phyloP scores from a whole-genome alignment of 345 rosid species.

The Lumnitzera littorea region DNA sequence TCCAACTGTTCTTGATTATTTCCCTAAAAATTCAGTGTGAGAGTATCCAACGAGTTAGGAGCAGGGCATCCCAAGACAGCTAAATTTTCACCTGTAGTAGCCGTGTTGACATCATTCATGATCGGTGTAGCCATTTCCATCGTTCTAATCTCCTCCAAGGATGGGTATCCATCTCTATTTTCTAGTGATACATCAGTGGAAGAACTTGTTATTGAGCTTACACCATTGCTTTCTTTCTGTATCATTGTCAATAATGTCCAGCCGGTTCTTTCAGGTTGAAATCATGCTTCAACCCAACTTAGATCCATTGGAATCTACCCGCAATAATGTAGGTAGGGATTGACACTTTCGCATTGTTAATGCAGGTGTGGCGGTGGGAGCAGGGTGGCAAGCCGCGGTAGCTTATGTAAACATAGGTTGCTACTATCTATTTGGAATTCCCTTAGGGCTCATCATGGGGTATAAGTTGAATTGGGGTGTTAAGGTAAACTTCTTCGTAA shows the following conservation, averaged over 20 bases:
- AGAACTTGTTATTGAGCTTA: slow-evolving; percentile 48
- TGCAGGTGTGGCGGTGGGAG: slow-evolving; percentile 22
- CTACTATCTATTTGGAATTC: slow-evolving; percentile 54
- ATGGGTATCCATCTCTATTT: slow-evolving; percentile 55
- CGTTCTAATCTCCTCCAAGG: slow-evolving; percentile 30
- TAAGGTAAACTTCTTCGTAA: slow-evolving; percentile 16
- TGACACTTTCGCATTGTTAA: background rate
- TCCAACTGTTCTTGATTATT: background rate
- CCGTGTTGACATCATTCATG: slow-evolving; percentile 39
- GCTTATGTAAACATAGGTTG: slow-evolving; percentile 62
- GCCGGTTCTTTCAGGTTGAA: slow-evolving; percentile 83
- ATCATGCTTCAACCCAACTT: background rate
- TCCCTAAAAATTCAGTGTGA: slow-evolving; percentile 35
- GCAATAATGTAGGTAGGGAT: background rate
- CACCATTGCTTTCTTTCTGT: slow-evolving; percentile 63
- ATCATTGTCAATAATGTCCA: slow-evolving; percentile 65
- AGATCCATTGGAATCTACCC: background rate
- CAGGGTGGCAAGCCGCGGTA: slow-evolving; percentile 59
- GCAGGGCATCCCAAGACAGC: slow-evolving; percentile 42
- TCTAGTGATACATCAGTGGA: slow-evolving; percentile 42
- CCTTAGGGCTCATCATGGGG: slow-evolving; percentile 51
- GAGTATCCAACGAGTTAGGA: slow-evolving; percentile 78
- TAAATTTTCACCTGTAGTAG: slow-evolving; percentile 46
- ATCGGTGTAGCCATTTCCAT: slow-evolving; percentile 40
- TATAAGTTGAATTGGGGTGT: slow-evolving; percentile 44